Evolutionary conservation across 78 protist genomes (phyloP).

Genomic region (Cyanophora paradoxa): DNA sequence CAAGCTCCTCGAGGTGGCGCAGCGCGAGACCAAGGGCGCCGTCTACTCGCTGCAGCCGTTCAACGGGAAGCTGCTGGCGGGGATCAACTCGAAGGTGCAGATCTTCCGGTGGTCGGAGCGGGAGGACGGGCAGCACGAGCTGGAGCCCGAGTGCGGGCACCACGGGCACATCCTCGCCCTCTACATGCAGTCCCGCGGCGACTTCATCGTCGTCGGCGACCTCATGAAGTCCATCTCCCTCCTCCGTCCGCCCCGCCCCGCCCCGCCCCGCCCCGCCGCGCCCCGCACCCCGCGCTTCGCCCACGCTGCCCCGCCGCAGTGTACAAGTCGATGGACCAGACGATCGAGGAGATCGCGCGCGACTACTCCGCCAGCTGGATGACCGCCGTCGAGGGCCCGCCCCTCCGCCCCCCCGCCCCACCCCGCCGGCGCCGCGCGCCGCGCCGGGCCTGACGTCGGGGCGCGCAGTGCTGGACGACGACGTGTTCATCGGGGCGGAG

Average conservation of each 20-base stretch:
- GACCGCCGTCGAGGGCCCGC: constrained; percentile 22
- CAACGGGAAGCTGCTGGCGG: constrained; percentile 64
- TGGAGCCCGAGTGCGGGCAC: constrained; percentile 37
- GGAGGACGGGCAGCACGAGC: constrained; percentile 8
- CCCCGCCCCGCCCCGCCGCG: neutral
- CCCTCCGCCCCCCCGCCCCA: neutral
- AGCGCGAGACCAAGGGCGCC: constrained; percentile 5
- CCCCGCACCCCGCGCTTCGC: neutral
- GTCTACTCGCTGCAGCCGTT: constrained; percentile 38
- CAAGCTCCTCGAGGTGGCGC: neutral
- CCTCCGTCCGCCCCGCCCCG: constrained; percentile 3
- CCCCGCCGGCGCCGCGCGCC: neutral
- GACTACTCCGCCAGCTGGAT: constrained; percentile 61
- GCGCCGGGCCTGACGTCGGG: constrained; percentile 31
- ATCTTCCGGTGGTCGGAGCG: neutral
- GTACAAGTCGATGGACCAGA: neutral
- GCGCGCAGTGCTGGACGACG: constrained; percentile 65
- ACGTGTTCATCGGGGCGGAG: constrained; percentile 73
- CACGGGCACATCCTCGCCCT: constrained; percentile 59
- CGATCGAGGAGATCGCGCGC: constrained; percentile 17
- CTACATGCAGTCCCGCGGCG: constrained; percentile 57
- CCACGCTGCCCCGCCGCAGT: no score
- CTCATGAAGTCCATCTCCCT: constrained; percentile 70
- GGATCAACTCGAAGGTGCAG: constrained; percentile 42
- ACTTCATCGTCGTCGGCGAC: constrained; percentile 83